Conservation (phyloP, 225 moss, liverwort and hornwort species). For the Takakia lepidozioides region DNA sequence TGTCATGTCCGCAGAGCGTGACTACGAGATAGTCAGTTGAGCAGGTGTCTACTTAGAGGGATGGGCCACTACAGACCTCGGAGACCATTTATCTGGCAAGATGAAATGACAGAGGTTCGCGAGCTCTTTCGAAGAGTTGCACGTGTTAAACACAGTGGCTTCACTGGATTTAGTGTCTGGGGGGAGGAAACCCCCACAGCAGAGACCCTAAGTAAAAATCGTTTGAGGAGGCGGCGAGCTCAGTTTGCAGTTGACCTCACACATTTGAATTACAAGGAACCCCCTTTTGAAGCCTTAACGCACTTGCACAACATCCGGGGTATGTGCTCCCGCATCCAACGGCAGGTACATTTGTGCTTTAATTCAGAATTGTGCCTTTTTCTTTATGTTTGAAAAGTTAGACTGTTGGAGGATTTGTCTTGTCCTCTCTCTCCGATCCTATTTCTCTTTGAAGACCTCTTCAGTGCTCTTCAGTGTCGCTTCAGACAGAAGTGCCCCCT, state of each 20-base stretch:
- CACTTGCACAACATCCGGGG: slow-evolving; percentile 58
- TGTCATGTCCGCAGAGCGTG: too few species aligned
- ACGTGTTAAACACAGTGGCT: slow-evolving; percentile 35
- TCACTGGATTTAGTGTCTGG: slow-evolving; percentile 49
- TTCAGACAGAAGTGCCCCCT: too few species aligned
- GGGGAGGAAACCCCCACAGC: slow-evolving; percentile 45
- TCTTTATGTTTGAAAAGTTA: too few species aligned
- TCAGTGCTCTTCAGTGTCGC: too few species aligned
- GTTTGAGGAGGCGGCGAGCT: slow-evolving; percentile 21
- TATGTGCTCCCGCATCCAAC: slow-evolving; percentile 53
- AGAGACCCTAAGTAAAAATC: slow-evolving; percentile 44
- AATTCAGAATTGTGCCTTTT: too few species aligned
- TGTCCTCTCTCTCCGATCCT: too few species aligned
- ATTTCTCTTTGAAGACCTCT: too few species aligned
- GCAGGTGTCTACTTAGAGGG: too few species aligned
- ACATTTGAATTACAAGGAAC: slow-evolving; percentile 47
- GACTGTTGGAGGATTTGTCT: too few species aligned
- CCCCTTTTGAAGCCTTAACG: slow-evolving; percentile 50
- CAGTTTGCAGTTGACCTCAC: slow-evolving; percentile 37
- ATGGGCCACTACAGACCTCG: too few species aligned
- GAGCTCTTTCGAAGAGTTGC: slow-evolving; percentile 43
- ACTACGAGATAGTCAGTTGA: too few species aligned
- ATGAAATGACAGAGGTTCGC: slow-evolving; percentile 61
- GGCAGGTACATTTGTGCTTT: slow-evolving; percentile 18
- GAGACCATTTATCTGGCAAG: slow-evolving; percentile 58